Conservation (phyloP, 257 asterid species). For the Craterostigma plantagineum region DNA sequence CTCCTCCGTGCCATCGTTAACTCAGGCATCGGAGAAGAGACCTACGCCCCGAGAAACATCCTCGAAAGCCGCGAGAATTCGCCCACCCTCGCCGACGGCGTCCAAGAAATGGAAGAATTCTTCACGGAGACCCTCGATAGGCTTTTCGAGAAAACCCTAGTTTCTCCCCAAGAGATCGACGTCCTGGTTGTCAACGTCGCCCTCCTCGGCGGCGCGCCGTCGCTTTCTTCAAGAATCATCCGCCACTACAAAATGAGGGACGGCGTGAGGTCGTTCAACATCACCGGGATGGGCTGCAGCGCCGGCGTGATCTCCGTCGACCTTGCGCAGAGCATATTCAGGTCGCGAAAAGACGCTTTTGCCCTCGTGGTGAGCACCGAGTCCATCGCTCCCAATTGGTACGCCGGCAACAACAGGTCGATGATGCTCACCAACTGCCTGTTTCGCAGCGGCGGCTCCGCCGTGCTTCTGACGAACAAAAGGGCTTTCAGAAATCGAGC, state of each 20-base stretch:
- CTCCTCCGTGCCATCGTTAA: constrained; percentile 4
- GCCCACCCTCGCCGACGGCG: constrained; percentile 1
- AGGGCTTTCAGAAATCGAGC: background rate
- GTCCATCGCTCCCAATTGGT: constrained; percentile 9
- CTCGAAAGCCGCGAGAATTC: constrained; percentile 4
- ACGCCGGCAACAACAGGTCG: constrained; percentile 7
- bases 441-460: constrained; percentile 4
- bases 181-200: constrained; percentile 5
- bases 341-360: background rate
- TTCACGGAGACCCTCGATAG: background rate
- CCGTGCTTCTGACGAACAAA: constrained; percentile 3
- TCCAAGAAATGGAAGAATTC: constrained; percentile 7
- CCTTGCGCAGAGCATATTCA: constrained; percentile 1
- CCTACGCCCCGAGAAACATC: constrained; percentile 6
- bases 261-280: constrained; percentile 2
- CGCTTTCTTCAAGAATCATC: constrained; percentile 4
- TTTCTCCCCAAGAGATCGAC: constrained; percentile 4
- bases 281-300: constrained; percentile 8
- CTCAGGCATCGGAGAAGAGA: constrained; percentile 5
- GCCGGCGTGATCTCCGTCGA: constrained; percentile 3
- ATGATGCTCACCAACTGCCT: constrained; percentile 9
- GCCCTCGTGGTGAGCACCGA: constrained; percentile 5
- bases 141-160: constrained; percentile 2
- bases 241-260: constrained; percentile 5
- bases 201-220: background rate